Base-by-base conservation (phyloP, 495 filamentous ascomycete genomes). In the Talaromyces trachyspermus region DNA sequence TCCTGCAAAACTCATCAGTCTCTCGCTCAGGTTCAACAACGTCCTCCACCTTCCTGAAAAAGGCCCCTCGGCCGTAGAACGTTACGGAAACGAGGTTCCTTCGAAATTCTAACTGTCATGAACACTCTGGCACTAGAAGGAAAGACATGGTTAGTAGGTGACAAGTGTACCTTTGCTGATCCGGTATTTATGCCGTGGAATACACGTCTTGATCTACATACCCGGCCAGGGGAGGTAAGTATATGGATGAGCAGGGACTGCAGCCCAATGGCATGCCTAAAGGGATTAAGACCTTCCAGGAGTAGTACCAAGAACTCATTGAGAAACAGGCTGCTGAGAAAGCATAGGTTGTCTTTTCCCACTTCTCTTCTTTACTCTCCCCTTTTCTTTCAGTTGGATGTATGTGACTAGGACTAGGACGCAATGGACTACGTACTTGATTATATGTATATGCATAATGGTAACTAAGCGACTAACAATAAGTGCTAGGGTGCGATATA, bases 401-500 rank as follows among this genome's bases (percentile, higher is more conserved):
- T 30, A 30, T 30, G 27, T 30, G 27, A 7, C 27, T 30, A 30
- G 27, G 38, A 9, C 44, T 15, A 72, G 24, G 68, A 55, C 36
- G 69, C 59, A 12, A 67, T 60, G 49, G 90, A 95, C 66, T 86
- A n/a, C n/a, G n/a, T n/a, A n/a, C n/a, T n/a, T n/a, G n/a, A n/a
- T n/a, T n/a, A n/a, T n/a, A n/a, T n/a, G n/a, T n/a, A n/a, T n/a
- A n/a, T n/a, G n/a, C n/a, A n/a, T n/a, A n/a, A n/a, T n/a, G n/a
- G n/a, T n/a, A n/a, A n/a, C n/a, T n/a, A n/a, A n/a, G n/a, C n/a
- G n/a, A n/a, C n/a, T n/a, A n/a, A n/a, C n/a, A n/a, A n/a, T n/a
- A n/a, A n/a, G n/a, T n/a, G n/a, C n/a, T n/a, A n/a, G n/a, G n/a
- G n/a, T n/a, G n/a, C n/a, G n/a, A n/a, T n/a, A n/a, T n/a, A n/a